These are phyloP conservation scores for Neocallimastix lanati DNA, from an alignment of 192 early-diverging fungal species.

Conservation along the genomic window DNA sequence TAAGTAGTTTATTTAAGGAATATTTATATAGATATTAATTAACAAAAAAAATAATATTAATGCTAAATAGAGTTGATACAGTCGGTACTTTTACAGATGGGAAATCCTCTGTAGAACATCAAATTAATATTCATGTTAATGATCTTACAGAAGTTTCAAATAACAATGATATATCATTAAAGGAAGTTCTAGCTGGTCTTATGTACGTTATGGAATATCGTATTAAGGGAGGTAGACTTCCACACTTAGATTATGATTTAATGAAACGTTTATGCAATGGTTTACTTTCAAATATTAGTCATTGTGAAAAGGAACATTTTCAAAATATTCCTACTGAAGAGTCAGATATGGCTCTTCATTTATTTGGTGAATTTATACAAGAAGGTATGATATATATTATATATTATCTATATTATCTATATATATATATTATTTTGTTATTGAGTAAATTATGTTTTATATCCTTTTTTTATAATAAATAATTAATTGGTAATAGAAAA, in stretches of 20 bases:
- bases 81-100: conserved; percentile 28
- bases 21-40: no score
- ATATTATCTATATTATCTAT: no score
- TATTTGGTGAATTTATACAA: conserved; percentile 90
- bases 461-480: no score
- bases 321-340: conserved; percentile 44
- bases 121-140: conserved; percentile 49
- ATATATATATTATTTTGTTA: no score
- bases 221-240: conserved; percentile 66
- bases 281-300: conserved; percentile 59
- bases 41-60: no score
- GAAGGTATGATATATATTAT: conserved; percentile 34
- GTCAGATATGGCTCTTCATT: conserved; percentile 66
- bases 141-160: conserved; percentile 62
- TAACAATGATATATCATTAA: conserved; percentile 45
- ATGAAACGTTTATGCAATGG: conserved; percentile 79
- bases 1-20: no score
- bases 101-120: conserved; percentile 45
- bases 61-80: no score
- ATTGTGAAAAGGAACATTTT: conserved; percentile 24
- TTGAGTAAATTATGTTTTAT: no score
- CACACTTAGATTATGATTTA: conserved; percentile 53
- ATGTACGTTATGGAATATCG: conserved; percentile 90
- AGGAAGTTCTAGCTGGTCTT: conserved; percentile 69
- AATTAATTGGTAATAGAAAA: no score